Percentiles rank a stretch among this genome's conserved stretches.
Evolutionary conservation across 768 basidiomycete genomes (phyloP).

Genomic region (Tulasnella sp.): DNA sequence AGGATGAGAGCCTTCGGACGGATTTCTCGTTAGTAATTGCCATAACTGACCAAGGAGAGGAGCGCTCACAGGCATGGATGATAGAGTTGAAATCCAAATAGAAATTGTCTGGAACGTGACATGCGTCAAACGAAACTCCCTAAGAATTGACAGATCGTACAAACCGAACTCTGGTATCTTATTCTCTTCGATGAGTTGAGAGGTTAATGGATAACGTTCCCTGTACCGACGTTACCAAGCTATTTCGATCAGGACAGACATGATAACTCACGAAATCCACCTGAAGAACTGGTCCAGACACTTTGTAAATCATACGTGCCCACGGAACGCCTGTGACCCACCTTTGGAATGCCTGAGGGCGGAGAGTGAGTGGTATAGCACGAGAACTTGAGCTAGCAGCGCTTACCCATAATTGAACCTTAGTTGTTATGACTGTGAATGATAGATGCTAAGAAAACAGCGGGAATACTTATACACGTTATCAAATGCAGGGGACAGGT

Average conservation of each 20-base stretch:
- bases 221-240: conserved; percentile 30
- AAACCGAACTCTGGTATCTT: conserved; percentile 96
- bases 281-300: too few species aligned
- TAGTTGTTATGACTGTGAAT: too few species aligned
- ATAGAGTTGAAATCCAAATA: conserved; percentile 94
- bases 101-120: conserved; percentile 49
- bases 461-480: too few species aligned
- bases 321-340: too few species aligned
- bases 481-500: too few species aligned
- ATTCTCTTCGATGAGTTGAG: conserved; percentile 95
- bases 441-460: too few species aligned
- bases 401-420: conserved; percentile 11
- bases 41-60: too few species aligned
- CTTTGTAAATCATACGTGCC: too few species aligned
- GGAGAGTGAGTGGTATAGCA: not conserved
- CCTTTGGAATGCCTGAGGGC: conserved; percentile 38
- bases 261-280: conserved; percentile 68
- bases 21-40: too few species aligned
- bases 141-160: conserved; percentile 20
- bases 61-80: conserved; percentile 58
- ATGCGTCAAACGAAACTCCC: not conserved
- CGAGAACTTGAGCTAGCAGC: not conserved
- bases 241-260: not conserved
- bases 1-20: conserved; percentile 67
- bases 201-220: conserved; percentile 95